Evolutionary conservation across 2,329 filamentous ascomycete species (phyloP).

Genomic region (Diaporthe helianthi): DNA sequence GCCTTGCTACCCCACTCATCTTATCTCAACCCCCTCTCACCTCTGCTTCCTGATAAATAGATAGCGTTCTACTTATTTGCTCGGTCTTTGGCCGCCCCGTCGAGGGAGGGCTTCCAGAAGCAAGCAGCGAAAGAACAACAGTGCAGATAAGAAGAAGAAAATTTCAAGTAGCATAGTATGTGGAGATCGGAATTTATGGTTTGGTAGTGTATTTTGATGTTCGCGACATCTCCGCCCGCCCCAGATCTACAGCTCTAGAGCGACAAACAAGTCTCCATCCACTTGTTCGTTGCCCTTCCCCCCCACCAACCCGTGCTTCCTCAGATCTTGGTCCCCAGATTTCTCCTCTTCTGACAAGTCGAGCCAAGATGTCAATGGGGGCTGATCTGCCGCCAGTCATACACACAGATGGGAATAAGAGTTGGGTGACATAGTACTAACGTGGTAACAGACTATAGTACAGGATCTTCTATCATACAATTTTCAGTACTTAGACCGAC

Average conservation of each 20-base stretch:
- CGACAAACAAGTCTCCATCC: background rate
- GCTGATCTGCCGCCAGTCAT: constrained; percentile 6
- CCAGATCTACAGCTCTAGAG: background rate
- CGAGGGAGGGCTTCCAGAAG: constrained; percentile 1
- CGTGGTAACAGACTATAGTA: too few relatives aligned
- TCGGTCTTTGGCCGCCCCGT: background rate
- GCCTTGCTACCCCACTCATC: constrained; percentile 18
- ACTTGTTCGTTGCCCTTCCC: background rate
- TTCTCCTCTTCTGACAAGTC: background rate
- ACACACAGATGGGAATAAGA: background rate
- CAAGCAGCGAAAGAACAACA: background rate
- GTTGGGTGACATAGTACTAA: background rate
- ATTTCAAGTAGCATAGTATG: background rate
- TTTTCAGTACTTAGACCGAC: too few relatives aligned
- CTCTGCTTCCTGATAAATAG: background rate
- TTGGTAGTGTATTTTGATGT: constrained; percentile 1
- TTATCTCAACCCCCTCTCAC: constrained; percentile 6
- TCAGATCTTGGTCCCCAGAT: constrained; percentile 13
- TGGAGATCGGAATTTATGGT: background rate
- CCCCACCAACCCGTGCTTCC: background rate
- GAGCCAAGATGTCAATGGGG: constrained; percentile 9
- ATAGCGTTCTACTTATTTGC: background rate
- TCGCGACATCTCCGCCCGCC: background rate
- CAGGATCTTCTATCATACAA: background rate
- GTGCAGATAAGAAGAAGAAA: background rate